Conservation (phyloP, 23 red algal genomes). For the Agarophyton chilense region DNA sequence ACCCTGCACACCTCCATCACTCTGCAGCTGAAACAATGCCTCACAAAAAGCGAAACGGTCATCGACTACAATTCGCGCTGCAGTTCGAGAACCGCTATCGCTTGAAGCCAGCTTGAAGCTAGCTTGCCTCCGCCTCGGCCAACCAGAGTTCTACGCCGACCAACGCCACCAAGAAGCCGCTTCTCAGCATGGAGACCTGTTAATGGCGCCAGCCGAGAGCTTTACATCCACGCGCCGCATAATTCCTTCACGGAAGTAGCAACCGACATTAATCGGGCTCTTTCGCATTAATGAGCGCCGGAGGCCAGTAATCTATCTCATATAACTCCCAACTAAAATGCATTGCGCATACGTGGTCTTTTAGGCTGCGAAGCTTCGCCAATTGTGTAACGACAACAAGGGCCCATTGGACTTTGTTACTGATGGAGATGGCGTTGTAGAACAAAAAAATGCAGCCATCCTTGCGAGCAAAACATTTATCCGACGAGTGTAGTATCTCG, state of each 20-base stretch:
- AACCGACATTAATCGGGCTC: neutral
- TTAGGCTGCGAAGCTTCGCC: neutral
- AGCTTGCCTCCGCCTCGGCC: neutral
- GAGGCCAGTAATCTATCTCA: neutral
- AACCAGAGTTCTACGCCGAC: constrained; percentile 19
- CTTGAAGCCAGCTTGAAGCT: neutral
- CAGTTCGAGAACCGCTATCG: neutral
- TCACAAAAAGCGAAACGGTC: neutral
- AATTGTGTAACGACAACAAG: neutral
- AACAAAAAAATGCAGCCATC: too few relatives aligned
- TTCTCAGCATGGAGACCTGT: neutral
- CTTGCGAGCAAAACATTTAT: too few relatives aligned
- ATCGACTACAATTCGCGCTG: neutral
- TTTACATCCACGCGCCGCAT: too few relatives aligned
- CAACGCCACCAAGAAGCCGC: neutral
- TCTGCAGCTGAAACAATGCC: neutral
- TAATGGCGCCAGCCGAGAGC: too few relatives aligned
- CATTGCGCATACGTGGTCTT: neutral
- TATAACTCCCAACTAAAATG: neutral
- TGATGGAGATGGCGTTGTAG: neutral
- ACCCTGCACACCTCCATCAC: neutral
- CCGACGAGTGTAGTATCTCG: too few relatives aligned
- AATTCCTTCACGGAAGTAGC: neutral
- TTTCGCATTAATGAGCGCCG: neutral
- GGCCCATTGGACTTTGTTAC: constrained; percentile 1